phyloP scores from a whole-genome alignment of 2,329 filamentous ascomycete species.

The Cytospora piceicola region DNA sequence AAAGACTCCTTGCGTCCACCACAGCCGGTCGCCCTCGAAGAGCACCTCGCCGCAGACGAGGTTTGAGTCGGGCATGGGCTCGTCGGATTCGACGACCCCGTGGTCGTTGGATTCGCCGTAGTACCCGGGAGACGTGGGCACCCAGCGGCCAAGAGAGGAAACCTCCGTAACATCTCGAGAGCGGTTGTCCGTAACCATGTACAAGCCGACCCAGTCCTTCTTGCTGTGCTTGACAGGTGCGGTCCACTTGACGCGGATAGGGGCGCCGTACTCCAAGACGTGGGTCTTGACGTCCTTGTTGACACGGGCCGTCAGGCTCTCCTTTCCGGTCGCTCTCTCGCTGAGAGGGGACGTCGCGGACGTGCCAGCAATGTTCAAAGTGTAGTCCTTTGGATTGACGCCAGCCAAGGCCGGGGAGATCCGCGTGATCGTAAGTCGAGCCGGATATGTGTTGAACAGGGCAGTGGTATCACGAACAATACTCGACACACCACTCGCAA shows the following conservation, averaged over 20 bases:
- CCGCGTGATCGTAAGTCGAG: slow-evolving; percentile 80
- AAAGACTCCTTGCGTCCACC: slow-evolving; percentile 96
- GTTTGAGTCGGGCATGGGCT: slow-evolving; percentile 57
- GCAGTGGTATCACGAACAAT: slow-evolving; percentile 87
- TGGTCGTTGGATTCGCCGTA: slow-evolving; percentile 78
- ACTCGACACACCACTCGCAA: slow-evolving; percentile 82
- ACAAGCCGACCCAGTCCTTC: slow-evolving; percentile 94
- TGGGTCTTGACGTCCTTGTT: slow-evolving; percentile 74
- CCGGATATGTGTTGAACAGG: slow-evolving; percentile 87
- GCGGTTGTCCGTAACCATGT: slow-evolving; percentile 92
- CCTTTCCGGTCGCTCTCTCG: slow-evolving; percentile 71
- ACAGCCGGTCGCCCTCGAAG: slow-evolving; percentile 91
- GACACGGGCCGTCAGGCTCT: slow-evolving; percentile 70
- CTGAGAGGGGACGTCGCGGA: slow-evolving; percentile 53
- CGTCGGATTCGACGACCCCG: slow-evolving; percentile 74
- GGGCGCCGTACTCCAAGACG: slow-evolving; percentile 85
- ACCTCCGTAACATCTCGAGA: slow-evolving; percentile 84
- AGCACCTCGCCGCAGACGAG: slow-evolving; percentile 79
- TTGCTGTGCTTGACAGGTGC: slow-evolving; percentile 86
- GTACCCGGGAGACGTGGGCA: slow-evolving; percentile 74
- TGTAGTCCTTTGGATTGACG: slow-evolving; percentile 79
- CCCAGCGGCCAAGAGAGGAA: slow-evolving; percentile 86
- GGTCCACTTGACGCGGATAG: slow-evolving; percentile 87
- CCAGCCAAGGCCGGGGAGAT: slow-evolving; percentile 80
- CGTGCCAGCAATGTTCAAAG: slow-evolving; percentile 72